Evolutionary conservation across 1,139 yeast species (phyloP).

Genomic region (Suhomyces terraborum): DNA sequence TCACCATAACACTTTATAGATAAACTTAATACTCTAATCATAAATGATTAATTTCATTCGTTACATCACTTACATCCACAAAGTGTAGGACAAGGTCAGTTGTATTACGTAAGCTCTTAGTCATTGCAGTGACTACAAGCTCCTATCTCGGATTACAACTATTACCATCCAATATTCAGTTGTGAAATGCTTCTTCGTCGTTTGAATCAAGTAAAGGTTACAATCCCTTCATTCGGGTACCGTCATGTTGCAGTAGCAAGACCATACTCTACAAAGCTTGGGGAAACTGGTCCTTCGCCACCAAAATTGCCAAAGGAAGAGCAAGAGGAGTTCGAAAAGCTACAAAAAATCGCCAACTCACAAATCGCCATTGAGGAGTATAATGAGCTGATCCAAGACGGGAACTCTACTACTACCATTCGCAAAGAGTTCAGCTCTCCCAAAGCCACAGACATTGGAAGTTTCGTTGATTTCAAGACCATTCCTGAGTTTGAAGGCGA

Average conservation of each 20-base stretch:
- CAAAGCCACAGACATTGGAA: conserved; percentile 54
- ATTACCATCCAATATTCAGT: background rate
- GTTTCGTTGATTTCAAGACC: conserved; percentile 66
- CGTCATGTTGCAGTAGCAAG: background rate
- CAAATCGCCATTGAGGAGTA: conserved; percentile 80
- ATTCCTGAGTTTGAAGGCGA: conserved; percentile 97
- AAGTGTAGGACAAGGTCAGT: background rate
- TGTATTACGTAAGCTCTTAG: background rate
- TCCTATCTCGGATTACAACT: background rate
- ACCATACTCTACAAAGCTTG: conserved; percentile 27
- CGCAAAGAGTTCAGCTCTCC: conserved; percentile 1
- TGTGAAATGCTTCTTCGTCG: background rate
- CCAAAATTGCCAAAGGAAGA: conserved; percentile 83
- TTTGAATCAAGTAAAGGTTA: background rate
- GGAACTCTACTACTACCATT: background rate
- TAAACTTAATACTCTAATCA: no score
- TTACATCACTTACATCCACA: background rate
- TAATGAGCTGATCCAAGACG: conserved; percentile 47
- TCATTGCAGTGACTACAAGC: background rate
- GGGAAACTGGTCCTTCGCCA: conserved; percentile 63
- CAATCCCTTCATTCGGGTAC: background rate
- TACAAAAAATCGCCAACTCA: conserved; percentile 79
- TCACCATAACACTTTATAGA: conserved; percentile 3
- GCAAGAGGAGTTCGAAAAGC: conserved; percentile 87
- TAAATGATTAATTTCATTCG: no score